A percentile compares a stretch with the other conserved stretches of the same genome.
Conservation (phyloP, 23 red algal species). For the Chondrus crispus region DNA sequence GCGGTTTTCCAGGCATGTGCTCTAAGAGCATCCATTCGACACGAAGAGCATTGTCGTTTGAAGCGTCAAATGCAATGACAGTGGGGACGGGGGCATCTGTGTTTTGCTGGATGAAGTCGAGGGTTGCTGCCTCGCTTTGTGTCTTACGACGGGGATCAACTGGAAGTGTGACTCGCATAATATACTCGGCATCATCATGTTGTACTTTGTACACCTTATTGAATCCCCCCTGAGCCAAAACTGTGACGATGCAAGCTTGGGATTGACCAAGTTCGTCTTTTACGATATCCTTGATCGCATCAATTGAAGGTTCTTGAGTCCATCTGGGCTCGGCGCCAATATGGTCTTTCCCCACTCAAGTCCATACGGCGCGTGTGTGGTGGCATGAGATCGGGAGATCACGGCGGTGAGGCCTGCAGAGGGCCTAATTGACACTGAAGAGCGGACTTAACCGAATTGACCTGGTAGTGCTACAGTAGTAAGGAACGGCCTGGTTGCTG, state of each 20-base stretch:
- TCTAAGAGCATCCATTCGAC: slow-evolving; percentile 13
- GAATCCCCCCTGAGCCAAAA: background rate
- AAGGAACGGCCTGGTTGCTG: no score
- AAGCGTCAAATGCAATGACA: background rate
- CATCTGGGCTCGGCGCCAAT: no score
- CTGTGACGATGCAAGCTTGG: background rate
- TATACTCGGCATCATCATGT: background rate
- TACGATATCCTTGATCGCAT: background rate
- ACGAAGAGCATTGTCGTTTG: background rate
- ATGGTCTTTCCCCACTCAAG: no score
- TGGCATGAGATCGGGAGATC: no score
- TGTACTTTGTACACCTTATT: background rate
- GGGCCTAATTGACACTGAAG: no score
- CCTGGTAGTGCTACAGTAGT: no score
- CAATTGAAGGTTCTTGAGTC: background rate
- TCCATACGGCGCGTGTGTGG: no score
- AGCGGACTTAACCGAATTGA: no score
- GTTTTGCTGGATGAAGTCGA: background rate
- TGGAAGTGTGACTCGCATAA: background rate
- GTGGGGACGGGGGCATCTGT: background rate
- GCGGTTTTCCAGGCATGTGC: background rate
- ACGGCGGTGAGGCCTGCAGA: no score
- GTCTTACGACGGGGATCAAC: background rate
- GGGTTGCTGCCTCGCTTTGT: slow-evolving; percentile 1
- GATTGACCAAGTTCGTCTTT: background rate